These are phyloP conservation scores for Ustilago shanxiensis DNA, from an alignment of 1,284 basidiomycete genomes.

Conservation along the genomic window DNA sequence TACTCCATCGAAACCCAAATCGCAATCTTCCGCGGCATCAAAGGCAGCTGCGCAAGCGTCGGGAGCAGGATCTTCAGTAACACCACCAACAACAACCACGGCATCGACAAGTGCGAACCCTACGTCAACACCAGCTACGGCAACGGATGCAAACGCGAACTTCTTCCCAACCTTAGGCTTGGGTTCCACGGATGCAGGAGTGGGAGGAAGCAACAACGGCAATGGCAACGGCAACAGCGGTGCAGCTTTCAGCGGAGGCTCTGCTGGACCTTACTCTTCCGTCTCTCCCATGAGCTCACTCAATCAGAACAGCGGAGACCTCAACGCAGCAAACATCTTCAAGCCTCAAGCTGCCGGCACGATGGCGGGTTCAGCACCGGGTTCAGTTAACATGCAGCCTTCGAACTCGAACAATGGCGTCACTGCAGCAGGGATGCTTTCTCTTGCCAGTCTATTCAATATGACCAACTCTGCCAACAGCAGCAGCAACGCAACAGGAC, in stretches of 20 bases:
- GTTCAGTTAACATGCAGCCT: constrained; percentile 17
- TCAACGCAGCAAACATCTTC: constrained; percentile 32
- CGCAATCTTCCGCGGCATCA: not conserved
- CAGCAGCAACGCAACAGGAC: not conserved
- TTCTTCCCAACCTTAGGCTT: constrained; percentile 35
- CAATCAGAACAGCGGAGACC: constrained; percentile 30
- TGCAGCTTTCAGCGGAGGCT: constrained; percentile 17
- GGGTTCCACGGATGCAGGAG: not conserved
- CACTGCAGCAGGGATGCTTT: constrained; percentile 31
- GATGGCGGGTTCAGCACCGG: not conserved
- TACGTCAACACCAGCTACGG: constrained; percentile 5
- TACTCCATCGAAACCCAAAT: constrained; percentile 29
- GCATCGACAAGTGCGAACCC: not conserved
- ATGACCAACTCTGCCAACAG: not conserved
- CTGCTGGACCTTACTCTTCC: constrained; percentile 41
- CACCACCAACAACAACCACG: not conserved
- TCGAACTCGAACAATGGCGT: constrained; percentile 14
- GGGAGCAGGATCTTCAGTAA: not conserved
- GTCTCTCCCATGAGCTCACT: constrained; percentile 32
- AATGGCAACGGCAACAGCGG: not conserved
- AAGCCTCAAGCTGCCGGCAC: constrained; percentile 29
- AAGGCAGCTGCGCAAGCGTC: not conserved
- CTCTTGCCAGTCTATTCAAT: constrained; percentile 34
- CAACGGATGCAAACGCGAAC: constrained; percentile 1
- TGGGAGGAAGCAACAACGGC: not conserved